Percentiles rank a stretch among this genome's conserved stretches.
phyloP scores from a whole-genome alignment of 108 stramenopile genomes.

The Stephanodiscus triporus region DNA sequence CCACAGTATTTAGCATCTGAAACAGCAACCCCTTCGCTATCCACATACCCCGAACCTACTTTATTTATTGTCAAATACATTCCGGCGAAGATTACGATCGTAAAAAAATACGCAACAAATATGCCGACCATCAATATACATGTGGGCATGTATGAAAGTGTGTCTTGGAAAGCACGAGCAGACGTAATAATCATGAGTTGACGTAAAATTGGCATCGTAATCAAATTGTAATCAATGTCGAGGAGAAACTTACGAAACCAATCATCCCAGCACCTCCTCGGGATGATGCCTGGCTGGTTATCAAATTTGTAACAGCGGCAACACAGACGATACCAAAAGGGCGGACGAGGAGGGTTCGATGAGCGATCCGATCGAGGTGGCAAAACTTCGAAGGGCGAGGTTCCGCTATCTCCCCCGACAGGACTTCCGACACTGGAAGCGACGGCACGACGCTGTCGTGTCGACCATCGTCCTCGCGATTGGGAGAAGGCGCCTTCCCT shows the following conservation, averaged over 20 bases:
- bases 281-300: conserved; percentile 10
- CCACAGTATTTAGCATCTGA: conserved; percentile 59
- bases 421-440: not conserved
- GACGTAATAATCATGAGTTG: not conserved
- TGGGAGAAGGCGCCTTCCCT: conserved; percentile 69
- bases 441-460: conserved; percentile 2
- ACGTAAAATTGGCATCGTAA: not conserved
- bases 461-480: conserved; percentile 72
- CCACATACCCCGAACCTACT: conserved; percentile 34
- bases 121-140: conserved; percentile 61
- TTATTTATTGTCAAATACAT: conserved; percentile 67
- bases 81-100: conserved; percentile 69
- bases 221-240: not conserved
- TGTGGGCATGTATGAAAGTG: conserved; percentile 72
- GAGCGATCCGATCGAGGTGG: not conserved
- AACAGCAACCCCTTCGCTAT: conserved; percentile 4
- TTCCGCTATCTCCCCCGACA: conserved; percentile 3
- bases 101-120: conserved; percentile 59
- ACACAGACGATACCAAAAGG: conserved; percentile 2
- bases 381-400: conserved; percentile 3
- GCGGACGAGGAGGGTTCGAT: not conserved
- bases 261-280: conserved; percentile 65
- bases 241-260: conserved; percentile 58
- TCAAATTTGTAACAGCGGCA: conserved; percentile 8
- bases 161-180: conserved; percentile 14